phyloP scores from a whole-genome alignment of 1,139 yeast species.

The Geotrichum citri-aurantii region DNA sequence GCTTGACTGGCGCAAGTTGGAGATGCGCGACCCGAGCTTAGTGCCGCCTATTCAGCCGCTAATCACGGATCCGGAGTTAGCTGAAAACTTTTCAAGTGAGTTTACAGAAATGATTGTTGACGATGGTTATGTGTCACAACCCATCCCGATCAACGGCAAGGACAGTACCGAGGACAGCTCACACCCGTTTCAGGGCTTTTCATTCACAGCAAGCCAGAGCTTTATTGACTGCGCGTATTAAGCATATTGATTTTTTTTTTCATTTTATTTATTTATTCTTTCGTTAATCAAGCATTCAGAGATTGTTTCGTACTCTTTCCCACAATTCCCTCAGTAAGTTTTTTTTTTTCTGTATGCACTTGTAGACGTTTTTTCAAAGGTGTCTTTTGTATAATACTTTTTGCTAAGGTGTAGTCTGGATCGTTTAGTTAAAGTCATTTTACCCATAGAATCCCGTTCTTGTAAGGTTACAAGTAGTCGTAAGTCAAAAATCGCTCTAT shows the following conservation, averaged over 20 bases:
- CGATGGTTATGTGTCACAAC: slow-evolving; percentile 18
- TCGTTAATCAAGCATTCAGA: not conserved
- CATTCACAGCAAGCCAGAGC: slow-evolving; percentile 32
- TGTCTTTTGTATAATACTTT: not conserved
- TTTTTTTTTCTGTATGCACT: not conserved
- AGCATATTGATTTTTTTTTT: not conserved
- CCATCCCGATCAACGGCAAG: slow-evolving; percentile 33
- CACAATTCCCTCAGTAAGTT: not conserved
- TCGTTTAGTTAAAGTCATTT: not conserved
- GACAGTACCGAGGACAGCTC: slow-evolving; percentile 1
- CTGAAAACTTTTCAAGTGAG: slow-evolving; percentile 86
- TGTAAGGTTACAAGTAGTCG: slow-evolving; percentile 25
- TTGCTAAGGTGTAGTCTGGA: not conserved
- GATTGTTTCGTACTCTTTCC: not conserved
- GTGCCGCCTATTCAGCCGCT: slow-evolving; percentile 82
- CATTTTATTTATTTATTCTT: not conserved
- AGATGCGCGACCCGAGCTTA: slow-evolving; percentile 40
- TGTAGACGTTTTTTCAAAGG: not conserved
- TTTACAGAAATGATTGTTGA: slow-evolving; percentile 65
- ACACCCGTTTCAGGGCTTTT: slow-evolving; percentile 32
- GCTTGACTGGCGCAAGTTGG: slow-evolving; percentile 64
- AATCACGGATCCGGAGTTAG: slow-evolving; percentile 76
- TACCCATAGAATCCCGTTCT: not conserved
- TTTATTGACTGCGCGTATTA: slow-evolving; percentile 25
- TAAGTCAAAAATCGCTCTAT: slow-evolving; percentile 27